A percentile compares a stretch with the other conserved stretches of the same genome.
phyloP scores from a whole-genome alignment of 805 yeast species.

The Yamadazyma endophytica region DNA sequence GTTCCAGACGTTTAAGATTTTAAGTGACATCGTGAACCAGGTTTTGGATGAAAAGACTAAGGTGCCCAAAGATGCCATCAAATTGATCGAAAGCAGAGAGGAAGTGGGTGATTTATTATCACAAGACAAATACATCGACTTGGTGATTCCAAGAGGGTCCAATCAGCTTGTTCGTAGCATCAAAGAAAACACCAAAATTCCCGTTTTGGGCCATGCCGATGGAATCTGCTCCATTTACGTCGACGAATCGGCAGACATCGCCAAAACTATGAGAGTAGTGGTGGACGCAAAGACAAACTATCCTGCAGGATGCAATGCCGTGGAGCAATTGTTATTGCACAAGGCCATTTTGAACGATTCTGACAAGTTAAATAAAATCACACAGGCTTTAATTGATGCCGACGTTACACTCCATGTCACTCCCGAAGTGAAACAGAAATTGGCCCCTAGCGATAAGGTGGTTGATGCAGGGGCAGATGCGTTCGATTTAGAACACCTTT shows the following conservation, averaged over 20 bases:
- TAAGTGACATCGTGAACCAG: constrained; percentile 66
- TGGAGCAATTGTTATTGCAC: constrained; percentile 76
- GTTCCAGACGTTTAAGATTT: constrained; percentile 72
- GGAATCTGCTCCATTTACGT: constrained; percentile 91
- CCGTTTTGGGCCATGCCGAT: constrained; percentile 98
- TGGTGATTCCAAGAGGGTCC: constrained; percentile 98
- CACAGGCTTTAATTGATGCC: constrained; percentile 44
- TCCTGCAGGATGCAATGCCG: constrained; percentile 99
- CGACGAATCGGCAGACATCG: constrained; percentile 71
- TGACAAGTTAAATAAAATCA: constrained; percentile 12
- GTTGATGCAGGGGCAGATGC: constrained; percentile 53
- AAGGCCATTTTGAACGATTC: constrained; percentile 29
- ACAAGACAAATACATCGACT: constrained; percentile 87
- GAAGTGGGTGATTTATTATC: constrained; percentile 80
- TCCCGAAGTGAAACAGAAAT: constrained; percentile 39
- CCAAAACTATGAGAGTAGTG: constrained; percentile 69
- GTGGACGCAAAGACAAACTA: constrained; percentile 92
- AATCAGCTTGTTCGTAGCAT: constrained; percentile 85
- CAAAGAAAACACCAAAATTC: constrained; percentile 85
- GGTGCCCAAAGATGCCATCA: constrained; percentile 79
- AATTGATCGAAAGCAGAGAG: constrained; percentile 82
- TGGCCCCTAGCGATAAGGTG: constrained; percentile 16
- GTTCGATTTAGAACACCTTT: constrained; percentile 79
- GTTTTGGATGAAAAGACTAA: constrained; percentile 56
- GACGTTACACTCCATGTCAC: constrained; percentile 75